Evolutionary conservation across 2,329 filamentous ascomycete genomes (phyloP).

Genomic region (Pyrenophora teres): DNA sequence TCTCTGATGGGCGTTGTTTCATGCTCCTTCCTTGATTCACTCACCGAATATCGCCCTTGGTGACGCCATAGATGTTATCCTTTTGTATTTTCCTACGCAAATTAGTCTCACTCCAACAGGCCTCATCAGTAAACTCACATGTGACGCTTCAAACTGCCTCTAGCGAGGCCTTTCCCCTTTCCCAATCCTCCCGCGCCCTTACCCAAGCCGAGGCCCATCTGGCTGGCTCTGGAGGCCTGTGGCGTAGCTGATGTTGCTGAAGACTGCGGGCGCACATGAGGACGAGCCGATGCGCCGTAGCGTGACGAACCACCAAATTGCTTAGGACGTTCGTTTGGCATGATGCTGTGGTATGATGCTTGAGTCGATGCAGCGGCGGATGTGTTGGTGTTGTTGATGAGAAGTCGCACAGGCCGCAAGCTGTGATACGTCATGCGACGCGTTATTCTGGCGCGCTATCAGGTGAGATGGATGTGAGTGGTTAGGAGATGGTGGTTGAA

Average conservation of each 20-base stretch:
- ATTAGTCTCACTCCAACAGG: slow-evolving; percentile 7
- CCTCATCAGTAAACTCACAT: slow-evolving; percentile 21
- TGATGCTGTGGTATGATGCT: slow-evolving; percentile 7
- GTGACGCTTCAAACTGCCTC: slow-evolving; percentile 26
- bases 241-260: neutral
- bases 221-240: slow-evolving; percentile 12
- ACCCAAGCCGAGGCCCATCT: slow-evolving; percentile 27
- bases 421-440: slow-evolving; percentile 9
- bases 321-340: slow-evolving; percentile 15
- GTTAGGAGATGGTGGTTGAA: too few relatives aligned
- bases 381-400: neutral
- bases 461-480: slow-evolving; percentile 13
- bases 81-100: slow-evolving; percentile 34
- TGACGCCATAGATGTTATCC: slow-evolving; percentile 43
- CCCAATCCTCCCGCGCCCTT: slow-evolving; percentile 23
- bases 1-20: neutral
- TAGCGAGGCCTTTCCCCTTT: slow-evolving; percentile 22
- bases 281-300: slow-evolving; percentile 10
- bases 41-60: slow-evolving; percentile 44
- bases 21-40: slow-evolving; percentile 5
- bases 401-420: neutral
- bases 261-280: neutral
- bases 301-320: slow-evolving; percentile 17
- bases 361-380: neutral
- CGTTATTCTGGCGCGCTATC: slow-evolving; percentile 20